Base-by-base conservation (phyloP, 2,329 filamentous ascomycete species). In the Exserohilum turcica region DNA sequence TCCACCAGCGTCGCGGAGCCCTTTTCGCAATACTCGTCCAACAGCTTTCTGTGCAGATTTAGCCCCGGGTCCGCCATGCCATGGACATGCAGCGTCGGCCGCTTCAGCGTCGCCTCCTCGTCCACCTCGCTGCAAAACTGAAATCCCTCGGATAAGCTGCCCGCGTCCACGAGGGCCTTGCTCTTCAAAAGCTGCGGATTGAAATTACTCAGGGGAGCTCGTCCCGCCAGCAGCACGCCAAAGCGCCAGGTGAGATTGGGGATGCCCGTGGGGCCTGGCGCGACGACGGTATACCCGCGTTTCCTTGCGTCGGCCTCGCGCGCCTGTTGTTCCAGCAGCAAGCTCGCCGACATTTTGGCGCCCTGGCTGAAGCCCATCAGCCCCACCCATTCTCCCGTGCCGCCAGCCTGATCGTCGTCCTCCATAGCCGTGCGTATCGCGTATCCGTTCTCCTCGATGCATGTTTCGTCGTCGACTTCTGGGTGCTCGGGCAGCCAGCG, bases 41-140 rank as follows among this genome's bases (percentile, higher is more conserved):
- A 66, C 60, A 87, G 65, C 66, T 79, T 76, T 48, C 80, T 74
- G 67, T 90, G 87, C 38, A 84, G 72, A 53, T 82, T 75, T 19
- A 91, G 64, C 0, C 85, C 85, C 0, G 81, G 77, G 71, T 88
- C 86, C 15, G 76, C 75, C 56, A 85, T 60, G 0, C 88, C 87
- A 74, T 90, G 87, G 1, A 90, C 85, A 74, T 90, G 87, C 5
- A 90, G 70, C 0, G 87, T 88, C 27, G 86, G 86, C 40, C 85
- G 61, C 24, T 68, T 75, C 52, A 88, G 66, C 19, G 83, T 78
- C n/a, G 78, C 77, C 45, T 72, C 73, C 19, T 68, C 66, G 12
- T 79, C 75, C 21, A 80, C 64, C 36, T 67, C 60, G 18, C 67
- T 61, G 29, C 67, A 65, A 24, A 72, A 73, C 29, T 72, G 60